A percentile compares a stretch with the other conserved stretches of the same genome.
phyloP scores from a whole-genome alignment of 495 filamentous ascomycete species.

The Aspergillus kassunensis region DNA sequence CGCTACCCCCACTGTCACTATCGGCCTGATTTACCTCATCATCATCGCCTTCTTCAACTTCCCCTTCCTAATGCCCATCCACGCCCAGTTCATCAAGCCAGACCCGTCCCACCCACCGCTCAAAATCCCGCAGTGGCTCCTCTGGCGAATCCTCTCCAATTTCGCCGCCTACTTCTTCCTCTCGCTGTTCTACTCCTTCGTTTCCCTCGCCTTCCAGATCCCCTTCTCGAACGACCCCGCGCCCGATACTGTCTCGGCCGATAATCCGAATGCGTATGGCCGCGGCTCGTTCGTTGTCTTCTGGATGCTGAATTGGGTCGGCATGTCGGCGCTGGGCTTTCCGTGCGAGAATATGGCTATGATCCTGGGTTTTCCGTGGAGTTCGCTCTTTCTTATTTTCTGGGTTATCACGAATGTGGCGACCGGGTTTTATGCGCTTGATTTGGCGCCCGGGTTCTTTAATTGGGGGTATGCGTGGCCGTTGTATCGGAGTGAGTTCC shows the following conservation, averaged over 20 bases:
- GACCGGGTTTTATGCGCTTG: slow-evolving; percentile 60
- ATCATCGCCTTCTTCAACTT: slow-evolving; percentile 72
- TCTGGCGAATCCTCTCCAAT: slow-evolving; percentile 60
- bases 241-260: slow-evolving; percentile 38
- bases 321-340: slow-evolving; percentile 64
- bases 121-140: slow-evolving; percentile 54
- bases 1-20: slow-evolving; percentile 55
- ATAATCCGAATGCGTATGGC: slow-evolving; percentile 55
- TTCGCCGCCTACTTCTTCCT: slow-evolving; percentile 62
- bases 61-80: slow-evolving; percentile 65
- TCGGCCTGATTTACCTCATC: slow-evolving; percentile 70
- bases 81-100: slow-evolving; percentile 50
- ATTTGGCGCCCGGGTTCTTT: slow-evolving; percentile 58
- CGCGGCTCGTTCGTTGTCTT: slow-evolving; percentile 62
- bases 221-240: slow-evolving; percentile 50
- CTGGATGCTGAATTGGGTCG: slow-evolving; percentile 72
- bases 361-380: slow-evolving; percentile 64
- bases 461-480: slow-evolving; percentile 70
- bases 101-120: slow-evolving; percentile 56
- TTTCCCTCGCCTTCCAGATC: slow-evolving; percentile 63
- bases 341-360: slow-evolving; percentile 72
- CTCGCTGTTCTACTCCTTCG: slow-evolving; percentile 62
- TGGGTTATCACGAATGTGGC: slow-evolving; percentile 72
- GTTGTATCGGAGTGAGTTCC: slow-evolving; percentile 54
- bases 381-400: slow-evolving; percentile 67